Evolutionary conservation across 192 early-diverging fungal genomes (phyloP).

Genomic region (Funneliformis geosporum): DNA sequence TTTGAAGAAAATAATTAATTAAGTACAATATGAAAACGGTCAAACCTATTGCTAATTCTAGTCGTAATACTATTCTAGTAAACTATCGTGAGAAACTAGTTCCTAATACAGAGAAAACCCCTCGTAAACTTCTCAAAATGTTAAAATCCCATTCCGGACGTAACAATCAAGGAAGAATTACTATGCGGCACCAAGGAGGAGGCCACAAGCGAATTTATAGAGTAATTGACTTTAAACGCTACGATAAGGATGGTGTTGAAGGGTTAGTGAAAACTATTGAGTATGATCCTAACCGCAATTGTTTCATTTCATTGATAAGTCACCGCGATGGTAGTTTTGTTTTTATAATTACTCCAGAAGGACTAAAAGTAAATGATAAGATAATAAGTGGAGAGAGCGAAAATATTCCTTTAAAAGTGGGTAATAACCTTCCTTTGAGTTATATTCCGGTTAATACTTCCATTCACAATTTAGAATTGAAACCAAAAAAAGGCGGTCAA

Average conservation of each 20-base stretch:
- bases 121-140: neutral
- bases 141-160: slow-evolving; percentile 58
- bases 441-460: slow-evolving; percentile 89
- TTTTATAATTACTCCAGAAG: slow-evolving; percentile 83
- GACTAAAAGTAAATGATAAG: slow-evolving; percentile 70
- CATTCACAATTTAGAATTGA: slow-evolving; percentile 84
- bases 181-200: slow-evolving; percentile 88
- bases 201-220: slow-evolving; percentile 86
- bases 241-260: neutral
- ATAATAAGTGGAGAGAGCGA: neutral
- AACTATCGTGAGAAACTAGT: neutral
- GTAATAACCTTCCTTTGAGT: slow-evolving; percentile 85
- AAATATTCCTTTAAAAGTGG: slow-evolving; percentile 32
- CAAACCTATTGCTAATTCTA: neutral
- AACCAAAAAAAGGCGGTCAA: slow-evolving; percentile 71
- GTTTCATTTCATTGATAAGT: slow-evolving; percentile 37
- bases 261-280: neutral
- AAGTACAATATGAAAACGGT: too few species aligned
- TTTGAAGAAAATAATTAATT: too few species aligned
- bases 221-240: slow-evolving; percentile 74
- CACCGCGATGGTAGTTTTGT: slow-evolving; percentile 65
- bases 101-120: neutral
- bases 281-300: neutral
- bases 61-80: neutral
- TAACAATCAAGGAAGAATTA: slow-evolving; percentile 85